These are phyloP conservation scores for Solanum habrochaites DNA, from an alignment of 257 asterid genomes.

Conservation along the genomic window DNA sequence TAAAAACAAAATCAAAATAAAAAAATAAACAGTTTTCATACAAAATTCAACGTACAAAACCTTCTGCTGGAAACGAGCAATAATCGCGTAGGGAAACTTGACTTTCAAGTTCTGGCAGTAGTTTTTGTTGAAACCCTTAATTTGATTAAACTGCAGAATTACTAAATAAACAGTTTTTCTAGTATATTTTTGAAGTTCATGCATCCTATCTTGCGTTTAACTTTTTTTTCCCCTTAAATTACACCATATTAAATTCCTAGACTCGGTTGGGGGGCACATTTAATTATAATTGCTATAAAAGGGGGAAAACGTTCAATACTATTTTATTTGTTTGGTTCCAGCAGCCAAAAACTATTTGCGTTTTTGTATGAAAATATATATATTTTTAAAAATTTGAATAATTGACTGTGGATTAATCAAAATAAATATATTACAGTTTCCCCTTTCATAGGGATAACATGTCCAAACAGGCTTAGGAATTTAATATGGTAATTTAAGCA, in stretches of 20 bases:
- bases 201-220: background rate
- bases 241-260: background rate
- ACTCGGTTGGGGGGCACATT: background rate
- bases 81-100: background rate
- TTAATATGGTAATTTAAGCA: background rate
- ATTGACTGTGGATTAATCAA: no score
- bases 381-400: background rate
- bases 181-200: background rate
- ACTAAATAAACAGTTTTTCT: background rate
- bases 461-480: background rate
- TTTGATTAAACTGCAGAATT: background rate
- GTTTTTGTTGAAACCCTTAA: background rate
- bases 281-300: no score
- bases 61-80: background rate
- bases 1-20: background rate
- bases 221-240: background rate
- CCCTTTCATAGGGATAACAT: background rate
- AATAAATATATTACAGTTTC: background rate
- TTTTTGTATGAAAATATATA: background rate
- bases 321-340: no score
- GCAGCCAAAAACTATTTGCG: background rate
- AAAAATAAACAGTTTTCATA: background rate
- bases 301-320: background rate
- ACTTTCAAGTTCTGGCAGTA: background rate
- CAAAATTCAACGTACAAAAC: background rate